phyloP scores from a whole-genome alignment of 179 eudicot species.

The Heliamphora pulchella region DNA sequence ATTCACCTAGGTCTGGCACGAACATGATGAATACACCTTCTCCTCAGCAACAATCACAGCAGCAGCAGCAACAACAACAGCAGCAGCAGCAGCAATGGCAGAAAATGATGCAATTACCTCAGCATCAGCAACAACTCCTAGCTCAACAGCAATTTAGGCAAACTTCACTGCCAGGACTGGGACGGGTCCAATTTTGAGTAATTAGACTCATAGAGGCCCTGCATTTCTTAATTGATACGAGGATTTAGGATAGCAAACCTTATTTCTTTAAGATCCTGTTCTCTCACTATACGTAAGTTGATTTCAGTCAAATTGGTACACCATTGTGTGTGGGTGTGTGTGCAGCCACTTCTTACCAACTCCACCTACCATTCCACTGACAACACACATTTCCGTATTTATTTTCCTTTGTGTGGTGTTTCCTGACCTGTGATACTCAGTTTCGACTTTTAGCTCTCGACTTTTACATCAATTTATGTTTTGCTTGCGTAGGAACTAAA shows the following conservation, averaged over 20 bases:
- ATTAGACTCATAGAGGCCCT: background rate
- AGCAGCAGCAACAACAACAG: slow-evolving; percentile 24
- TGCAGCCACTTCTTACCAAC: background rate
- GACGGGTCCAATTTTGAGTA: slow-evolving; percentile 44
- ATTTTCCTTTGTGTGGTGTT: background rate
- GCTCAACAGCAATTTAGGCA: slow-evolving; percentile 73
- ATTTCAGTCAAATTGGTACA: background rate
- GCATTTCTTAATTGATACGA: background rate
- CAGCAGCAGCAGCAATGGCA: slow-evolving; percentile 63
- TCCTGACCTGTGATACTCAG: background rate
- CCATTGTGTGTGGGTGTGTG: too few relatives aligned
- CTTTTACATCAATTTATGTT: background rate
- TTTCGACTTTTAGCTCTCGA: background rate
- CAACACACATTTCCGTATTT: background rate
- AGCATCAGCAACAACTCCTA: slow-evolving; percentile 62
- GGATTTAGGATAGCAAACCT: background rate
- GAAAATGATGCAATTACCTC: slow-evolving; percentile 64
- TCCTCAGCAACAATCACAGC: slow-evolving; percentile 79
- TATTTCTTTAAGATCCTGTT: slow-evolving; percentile 7
- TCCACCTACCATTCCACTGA: background rate
- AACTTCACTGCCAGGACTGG: slow-evolving; percentile 57
- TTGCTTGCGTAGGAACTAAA: background rate
- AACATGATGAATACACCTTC: slow-evolving; percentile 87
- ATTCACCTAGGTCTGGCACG: slow-evolving; percentile 85
- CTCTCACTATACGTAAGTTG: background rate